Conservation (phyloP, 306 rosid genomes). For the Fragaria iinumae region DNA sequence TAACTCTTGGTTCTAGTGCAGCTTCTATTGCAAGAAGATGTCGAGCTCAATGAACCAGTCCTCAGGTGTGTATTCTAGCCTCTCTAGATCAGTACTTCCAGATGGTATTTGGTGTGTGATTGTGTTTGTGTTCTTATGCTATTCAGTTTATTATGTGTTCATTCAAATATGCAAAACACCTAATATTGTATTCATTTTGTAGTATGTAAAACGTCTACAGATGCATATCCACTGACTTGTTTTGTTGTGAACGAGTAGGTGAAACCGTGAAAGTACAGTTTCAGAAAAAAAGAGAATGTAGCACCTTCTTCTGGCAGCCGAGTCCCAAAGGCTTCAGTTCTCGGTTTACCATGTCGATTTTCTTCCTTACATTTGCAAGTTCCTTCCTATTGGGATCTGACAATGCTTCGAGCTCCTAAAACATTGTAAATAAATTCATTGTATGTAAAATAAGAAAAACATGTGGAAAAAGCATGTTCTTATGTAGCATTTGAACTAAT, state of each 20-base stretch:
- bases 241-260: neutral
- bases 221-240: neutral
- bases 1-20: too few relatives aligned
- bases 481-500: neutral
- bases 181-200: neutral
- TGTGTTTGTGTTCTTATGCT: too few relatives aligned
- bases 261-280: neutral
- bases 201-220: neutral
- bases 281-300: neutral
- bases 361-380: slow-evolving; percentile 74
- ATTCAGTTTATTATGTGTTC: too few relatives aligned
- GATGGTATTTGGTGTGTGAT: too few relatives aligned
- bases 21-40: too few relatives aligned
- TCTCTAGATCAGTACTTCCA: too few relatives aligned
- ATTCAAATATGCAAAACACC: too few relatives aligned
- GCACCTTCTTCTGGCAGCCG: slow-evolving; percentile 78
- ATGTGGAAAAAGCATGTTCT: too few relatives aligned
- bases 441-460: too few relatives aligned
- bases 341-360: slow-evolving; percentile 58
- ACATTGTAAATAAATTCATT: too few relatives aligned
- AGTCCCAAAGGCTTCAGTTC: slow-evolving; percentile 78
- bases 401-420: slow-evolving; percentile 48
- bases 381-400: slow-evolving; percentile 86
- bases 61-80: too few relatives aligned
- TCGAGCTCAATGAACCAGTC: too few relatives aligned